A percentile compares a stretch with the other conserved stretches of the same genome.
Conservation (phyloP, 1,284 basidiomycete species). For the Neotropicomus parvogracilis region DNA sequence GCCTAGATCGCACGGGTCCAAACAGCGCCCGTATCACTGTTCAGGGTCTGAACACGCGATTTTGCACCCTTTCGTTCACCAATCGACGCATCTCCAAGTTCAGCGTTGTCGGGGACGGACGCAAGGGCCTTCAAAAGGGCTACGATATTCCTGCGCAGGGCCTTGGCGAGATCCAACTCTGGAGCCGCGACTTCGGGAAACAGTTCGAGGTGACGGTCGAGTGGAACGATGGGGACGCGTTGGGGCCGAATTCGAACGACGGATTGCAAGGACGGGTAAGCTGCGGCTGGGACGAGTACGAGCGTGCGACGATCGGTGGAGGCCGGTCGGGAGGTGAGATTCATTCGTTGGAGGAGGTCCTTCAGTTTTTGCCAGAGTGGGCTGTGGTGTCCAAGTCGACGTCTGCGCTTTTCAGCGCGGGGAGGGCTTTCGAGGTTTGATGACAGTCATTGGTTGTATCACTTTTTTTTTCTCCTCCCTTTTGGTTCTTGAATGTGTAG, state of each 20-base stretch:
- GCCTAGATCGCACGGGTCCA: slow-evolving; percentile 36
- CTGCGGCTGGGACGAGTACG: slow-evolving; percentile 71
- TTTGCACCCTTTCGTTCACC: slow-evolving; percentile 61
- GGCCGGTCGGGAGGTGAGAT: slow-evolving; percentile 44
- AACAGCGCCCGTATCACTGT: slow-evolving; percentile 46
- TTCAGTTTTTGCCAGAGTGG: slow-evolving; percentile 68
- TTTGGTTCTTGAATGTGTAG: background rate
- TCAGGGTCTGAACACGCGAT: slow-evolving; percentile 56
- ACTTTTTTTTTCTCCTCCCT: background rate
- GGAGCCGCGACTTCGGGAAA: slow-evolving; percentile 67
- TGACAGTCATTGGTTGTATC: background rate
- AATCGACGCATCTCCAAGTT: slow-evolving; percentile 43
- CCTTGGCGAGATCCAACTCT: slow-evolving; percentile 50
- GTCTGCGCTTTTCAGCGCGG: slow-evolving; percentile 62
- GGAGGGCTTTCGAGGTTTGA: slow-evolving; percentile 39
- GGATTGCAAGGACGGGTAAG: slow-evolving; percentile 48
- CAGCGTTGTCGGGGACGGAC: slow-evolving; percentile 35
- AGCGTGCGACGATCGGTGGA: slow-evolving; percentile 50
- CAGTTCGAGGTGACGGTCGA: slow-evolving; percentile 54
- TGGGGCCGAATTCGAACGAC: slow-evolving; percentile 21
- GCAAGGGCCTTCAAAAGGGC: slow-evolving; percentile 40
- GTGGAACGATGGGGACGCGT: slow-evolving; percentile 29
- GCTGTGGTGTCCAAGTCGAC: slow-evolving; percentile 54
- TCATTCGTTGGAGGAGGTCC: slow-evolving; percentile 69
- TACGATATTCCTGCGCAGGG: slow-evolving; percentile 43